Conservation (phyloP, 352 stramenopile genomes). For the Phytopythium litorale region DNA sequence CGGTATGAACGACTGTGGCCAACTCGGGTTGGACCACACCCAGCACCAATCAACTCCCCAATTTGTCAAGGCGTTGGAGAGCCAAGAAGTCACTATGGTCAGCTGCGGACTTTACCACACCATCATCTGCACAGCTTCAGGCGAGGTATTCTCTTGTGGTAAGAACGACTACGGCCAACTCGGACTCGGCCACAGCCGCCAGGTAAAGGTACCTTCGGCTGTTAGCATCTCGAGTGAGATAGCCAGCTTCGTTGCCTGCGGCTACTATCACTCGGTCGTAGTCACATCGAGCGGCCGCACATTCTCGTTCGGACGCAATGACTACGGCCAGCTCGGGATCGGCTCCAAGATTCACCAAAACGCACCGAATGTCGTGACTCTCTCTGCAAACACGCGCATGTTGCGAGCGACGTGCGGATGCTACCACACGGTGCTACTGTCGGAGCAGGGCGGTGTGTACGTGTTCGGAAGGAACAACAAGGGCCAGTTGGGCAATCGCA, state of each 20-base stretch:
- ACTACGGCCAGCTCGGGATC: constrained; percentile 86
- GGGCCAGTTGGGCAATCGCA: constrained; percentile 81
- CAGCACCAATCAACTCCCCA: constrained; percentile 71
- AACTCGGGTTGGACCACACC: constrained; percentile 80
- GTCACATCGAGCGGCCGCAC: constrained; percentile 59
- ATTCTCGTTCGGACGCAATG: constrained; percentile 83
- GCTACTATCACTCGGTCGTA: constrained; percentile 84
- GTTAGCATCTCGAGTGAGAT: constrained; percentile 65
- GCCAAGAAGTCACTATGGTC: constrained; percentile 72
- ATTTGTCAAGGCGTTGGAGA: constrained; percentile 70
- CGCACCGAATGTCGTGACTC: constrained; percentile 53
- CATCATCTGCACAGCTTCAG: constrained; percentile 61
- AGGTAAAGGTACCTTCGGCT: constrained; percentile 63
- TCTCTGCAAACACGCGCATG: constrained; percentile 73
- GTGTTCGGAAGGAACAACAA: constrained; percentile 90
- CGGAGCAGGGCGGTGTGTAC: constrained; percentile 79
- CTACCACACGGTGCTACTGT: constrained; percentile 84
- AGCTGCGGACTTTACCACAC: constrained; percentile 84
- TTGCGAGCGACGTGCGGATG: constrained; percentile 75
- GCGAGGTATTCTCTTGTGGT: constrained; percentile 73
- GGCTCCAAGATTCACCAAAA: constrained; percentile 85
- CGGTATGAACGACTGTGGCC: constrained; percentile 88
- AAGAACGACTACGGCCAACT: constrained; percentile 90
- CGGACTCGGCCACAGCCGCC: constrained; percentile 69
- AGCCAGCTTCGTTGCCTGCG: constrained; percentile 77